phyloP scores from a whole-genome alignment of 2,329 filamentous ascomycete species.

The Chalara sp. region DNA sequence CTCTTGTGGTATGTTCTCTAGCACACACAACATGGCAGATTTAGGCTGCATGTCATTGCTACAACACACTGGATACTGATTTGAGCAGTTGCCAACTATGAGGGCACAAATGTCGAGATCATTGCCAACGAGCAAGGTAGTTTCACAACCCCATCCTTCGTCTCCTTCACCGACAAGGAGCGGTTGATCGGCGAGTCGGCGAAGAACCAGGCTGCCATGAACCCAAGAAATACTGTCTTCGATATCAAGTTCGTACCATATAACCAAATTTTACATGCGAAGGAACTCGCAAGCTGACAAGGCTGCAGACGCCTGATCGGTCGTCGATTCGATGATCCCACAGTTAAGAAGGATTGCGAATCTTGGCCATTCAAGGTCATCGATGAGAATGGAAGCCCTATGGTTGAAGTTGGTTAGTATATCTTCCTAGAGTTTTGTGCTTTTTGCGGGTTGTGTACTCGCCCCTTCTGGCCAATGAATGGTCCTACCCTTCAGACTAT shows the following conservation, averaged over 20 bases:
- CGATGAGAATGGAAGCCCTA: constrained; percentile 79
- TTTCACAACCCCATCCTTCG: constrained; percentile 98
- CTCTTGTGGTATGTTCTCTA: constrained; percentile 57
- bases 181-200: constrained; percentile 98
- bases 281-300: constrained; percentile 7
- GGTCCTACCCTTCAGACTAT: too few relatives aligned
- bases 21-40: neutral
- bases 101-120: constrained; percentile 99
- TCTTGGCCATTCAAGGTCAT: constrained; percentile 99
- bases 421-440: neutral
- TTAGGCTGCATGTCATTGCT: neutral
- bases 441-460: neutral
- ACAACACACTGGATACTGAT: constrained; percentile 11
- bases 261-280: neutral
- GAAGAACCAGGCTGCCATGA: constrained; percentile 99
- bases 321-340: constrained; percentile 88
- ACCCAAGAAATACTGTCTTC: constrained; percentile 96
- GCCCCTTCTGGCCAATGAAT: too few relatives aligned
- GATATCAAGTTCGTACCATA: constrained; percentile 79
- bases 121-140: constrained; percentile 99
- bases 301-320: constrained; percentile 85
- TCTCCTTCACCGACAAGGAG: constrained; percentile 98
- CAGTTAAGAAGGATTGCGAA: constrained; percentile 96
- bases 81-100: constrained; percentile 79
- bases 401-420: constrained; percentile 66